Evolutionary conservation across 148 eudicot species (phyloP), one percentile per base, ranked within the genome.

Genomic region (Rhododendron ferrugineum): DNA sequence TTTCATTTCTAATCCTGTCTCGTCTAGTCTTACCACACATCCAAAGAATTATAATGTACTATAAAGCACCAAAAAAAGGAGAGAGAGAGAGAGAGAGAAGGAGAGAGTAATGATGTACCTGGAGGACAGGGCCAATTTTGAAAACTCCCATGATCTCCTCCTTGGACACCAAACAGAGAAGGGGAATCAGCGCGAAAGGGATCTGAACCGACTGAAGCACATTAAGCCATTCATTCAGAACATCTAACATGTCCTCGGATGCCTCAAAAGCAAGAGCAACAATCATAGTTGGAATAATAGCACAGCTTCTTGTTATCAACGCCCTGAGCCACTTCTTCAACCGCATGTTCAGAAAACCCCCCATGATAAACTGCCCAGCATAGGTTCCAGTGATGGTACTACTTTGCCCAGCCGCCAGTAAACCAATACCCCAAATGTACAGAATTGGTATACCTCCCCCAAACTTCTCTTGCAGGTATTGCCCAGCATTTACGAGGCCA

Each of bases 361-460:
- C 98, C 99, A 97, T 97, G 20, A 97, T 97, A 83, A 95, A 97
- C 85, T 97, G 99, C 47, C 99, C 99, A 5, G 98, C 99, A 88
- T 97, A 97, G 26, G 99, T 97, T 6, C 99, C 99, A 0, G 99
- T 97, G 11, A 97, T 94, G 1, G 99, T 97, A 88, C 99, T 95
- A 88, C 99, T 97, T 87, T 97, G 99, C 23, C 99, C 99, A 16
- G 99, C 99, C 46, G 99, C 99, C 78, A 97, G 86, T 78, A 97
- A 85, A 46, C 99, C 99, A 22, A 95, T 88, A 40, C 91, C 98
- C 99, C 99, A 97, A 23, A 97, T 95, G 84, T 97, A 97, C 26
- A 97, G 84, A 70, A 97, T 95, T 5, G 99, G 99, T 75, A 87
- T 26, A 14, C 98, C 98, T 40, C 98, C 98, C 40, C 99, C 99